These are phyloP conservation scores for Candida pini DNA, from an alignment of 805 yeast species.

Conservation along the genomic window DNA sequence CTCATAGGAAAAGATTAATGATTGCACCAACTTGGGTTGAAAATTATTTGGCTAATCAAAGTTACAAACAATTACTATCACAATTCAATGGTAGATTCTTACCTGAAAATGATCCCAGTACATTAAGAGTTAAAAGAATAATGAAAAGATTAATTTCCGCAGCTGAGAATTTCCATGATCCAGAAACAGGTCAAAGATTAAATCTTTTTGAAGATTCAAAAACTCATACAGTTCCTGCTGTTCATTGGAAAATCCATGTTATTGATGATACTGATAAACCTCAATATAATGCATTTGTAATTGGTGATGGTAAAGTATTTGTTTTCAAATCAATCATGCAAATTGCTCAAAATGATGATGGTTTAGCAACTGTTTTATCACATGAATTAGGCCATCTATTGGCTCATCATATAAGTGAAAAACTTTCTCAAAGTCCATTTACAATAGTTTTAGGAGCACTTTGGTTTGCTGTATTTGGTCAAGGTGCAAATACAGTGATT, in stretches of 20 bases:
- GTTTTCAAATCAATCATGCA: conserved; percentile 76
- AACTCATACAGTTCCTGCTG: conserved; percentile 21
- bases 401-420: conserved; percentile 88
- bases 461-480: conserved; percentile 50
- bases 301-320: conserved; percentile 95
- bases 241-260: conserved; percentile 77
- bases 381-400: conserved; percentile 95
- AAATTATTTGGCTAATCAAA: conserved; percentile 50
- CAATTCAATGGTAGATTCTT: conserved; percentile 50
- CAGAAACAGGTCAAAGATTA: conserved; percentile 23
- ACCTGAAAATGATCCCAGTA: conserved; percentile 59
- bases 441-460: conserved; percentile 49
- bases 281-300: conserved; percentile 95
- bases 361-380: conserved; percentile 88
- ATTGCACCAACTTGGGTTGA: conserved; percentile 68
- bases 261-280: conserved; percentile 59
- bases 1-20: conserved; percentile 66
- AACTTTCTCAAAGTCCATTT: conserved; percentile 70
- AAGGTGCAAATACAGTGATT: conserved; percentile 46
- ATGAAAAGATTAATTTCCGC: conserved; percentile 61
- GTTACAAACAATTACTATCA: conserved; percentile 54
- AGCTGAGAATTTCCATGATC: conserved; percentile 38
- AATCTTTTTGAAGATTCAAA: conserved; percentile 23
- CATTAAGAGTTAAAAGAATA: conserved; percentile 48
- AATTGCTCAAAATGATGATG: conserved; percentile 77